A percentile compares a stretch with the other conserved stretches of the same genome.
These are phyloP conservation scores for Coniosporium tulheliwenetii DNA, from an alignment of 2,329 filamentous ascomycete genomes.

Conservation along the genomic window DNA sequence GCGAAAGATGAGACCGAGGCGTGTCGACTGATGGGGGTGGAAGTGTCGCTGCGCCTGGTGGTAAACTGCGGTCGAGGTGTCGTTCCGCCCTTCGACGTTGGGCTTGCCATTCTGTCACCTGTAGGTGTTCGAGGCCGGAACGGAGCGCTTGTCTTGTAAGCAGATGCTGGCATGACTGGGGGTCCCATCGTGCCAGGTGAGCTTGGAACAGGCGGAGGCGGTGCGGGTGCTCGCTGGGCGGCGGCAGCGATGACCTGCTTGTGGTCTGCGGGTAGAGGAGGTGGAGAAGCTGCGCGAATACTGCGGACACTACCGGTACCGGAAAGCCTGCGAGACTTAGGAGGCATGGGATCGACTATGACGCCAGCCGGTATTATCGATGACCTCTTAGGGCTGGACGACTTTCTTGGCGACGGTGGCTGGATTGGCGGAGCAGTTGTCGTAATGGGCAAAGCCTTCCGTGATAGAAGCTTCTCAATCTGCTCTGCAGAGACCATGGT, in stretches of 20 bases:
- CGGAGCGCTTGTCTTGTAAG: constrained; percentile 31
- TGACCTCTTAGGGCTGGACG: constrained; percentile 5
- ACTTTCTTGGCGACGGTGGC: constrained; percentile 1
- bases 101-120: background rate
- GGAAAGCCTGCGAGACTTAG: constrained; percentile 41
- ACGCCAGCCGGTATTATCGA: constrained; percentile 3
- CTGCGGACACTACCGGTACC: constrained; percentile 55
- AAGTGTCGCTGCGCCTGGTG: constrained; percentile 28
- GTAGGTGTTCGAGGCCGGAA: constrained; percentile 19
- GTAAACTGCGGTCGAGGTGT: constrained; percentile 39
- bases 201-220: constrained; percentile 12
- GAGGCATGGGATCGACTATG: background rate
- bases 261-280: constrained; percentile 70
- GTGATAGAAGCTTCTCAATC: constrained; percentile 60
- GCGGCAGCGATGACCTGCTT: constrained; percentile 73
- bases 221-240: constrained; percentile 39
- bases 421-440: constrained; percentile 8
- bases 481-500: constrained; percentile 69
- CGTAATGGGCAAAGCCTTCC: constrained; percentile 23
- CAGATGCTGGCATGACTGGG: constrained; percentile 68
- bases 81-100: constrained; percentile 26
- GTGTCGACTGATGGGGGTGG: constrained; percentile 43
- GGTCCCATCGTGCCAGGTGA: constrained; percentile 55
- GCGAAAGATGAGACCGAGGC: constrained; percentile 92
- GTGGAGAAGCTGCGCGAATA: constrained; percentile 33